Base-by-base conservation (phyloP, 129 eudicot species). In the Glebionis coronaria region DNA sequence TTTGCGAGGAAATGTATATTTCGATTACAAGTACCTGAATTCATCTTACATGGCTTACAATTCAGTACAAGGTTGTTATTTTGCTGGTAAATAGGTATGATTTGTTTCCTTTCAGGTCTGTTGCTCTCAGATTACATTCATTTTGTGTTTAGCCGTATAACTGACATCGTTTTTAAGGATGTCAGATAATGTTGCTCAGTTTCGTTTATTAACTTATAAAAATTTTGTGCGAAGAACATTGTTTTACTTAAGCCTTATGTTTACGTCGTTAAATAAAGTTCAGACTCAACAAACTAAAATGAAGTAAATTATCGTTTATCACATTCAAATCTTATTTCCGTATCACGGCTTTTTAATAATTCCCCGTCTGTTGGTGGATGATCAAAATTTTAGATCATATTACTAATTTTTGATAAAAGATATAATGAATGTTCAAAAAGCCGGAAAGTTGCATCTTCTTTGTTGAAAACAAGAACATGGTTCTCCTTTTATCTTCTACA, bases 71-170 rank as follows among this genome's bases (percentile, higher is more conserved):
- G 95, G 97, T 70, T 97, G 99, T 44, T 94, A 79, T 72, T 94
- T 94, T 79, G 97, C 97, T 65, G 88, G 95, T 51, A 94, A 94
- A 83, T 97, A 86, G 95, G 99, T 94, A 73, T 18, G 62, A 6
- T 56, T 12, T 40, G 27, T 60, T 61, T 44, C 15, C 21, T 12
- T 57, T 69, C 6, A 60, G 29, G 12, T n/a, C 35, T 6, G 19
- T 76, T 53, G 11, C 54, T 15, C 31, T 71, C 49, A 63, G 18
- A 31, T 4, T 65, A 6, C 54, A 21, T 42, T 65, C 16, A 11
- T 51, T 27, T 58, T 49, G 8, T 10, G 19, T 63, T 64, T 65
- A 23, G 62, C 9, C 38, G 3, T 13, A 55, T 44, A 50, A 27
- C 46, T 25, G 29, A 19, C 51, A 8, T 46, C 45, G 25, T 23